Evolutionary conservation across 2,329 filamentous ascomycete genomes (phyloP).

Genomic region (Hypocreales sp.): DNA sequence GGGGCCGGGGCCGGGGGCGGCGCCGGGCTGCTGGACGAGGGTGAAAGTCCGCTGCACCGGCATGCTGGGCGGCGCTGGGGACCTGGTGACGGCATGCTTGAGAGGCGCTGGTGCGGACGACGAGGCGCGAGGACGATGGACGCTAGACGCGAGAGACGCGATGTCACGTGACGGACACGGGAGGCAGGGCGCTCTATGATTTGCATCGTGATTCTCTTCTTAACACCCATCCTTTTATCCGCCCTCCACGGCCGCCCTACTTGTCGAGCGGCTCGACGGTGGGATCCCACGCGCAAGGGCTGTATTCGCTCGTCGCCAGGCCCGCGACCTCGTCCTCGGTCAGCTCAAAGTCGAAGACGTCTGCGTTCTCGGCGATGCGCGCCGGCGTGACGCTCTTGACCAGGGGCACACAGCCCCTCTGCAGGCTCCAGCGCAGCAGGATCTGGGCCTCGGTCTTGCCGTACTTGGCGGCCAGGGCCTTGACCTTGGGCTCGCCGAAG

Average conservation of each 20-base stretch:
- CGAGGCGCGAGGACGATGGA: too few relatives aligned
- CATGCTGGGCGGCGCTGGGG: slow-evolving; percentile 12
- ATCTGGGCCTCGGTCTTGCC: slow-evolving; percentile 62
- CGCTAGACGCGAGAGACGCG: slow-evolving; percentile 6
- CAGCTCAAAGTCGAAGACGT: slow-evolving; percentile 39
- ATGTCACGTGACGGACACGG: slow-evolving; percentile 5
- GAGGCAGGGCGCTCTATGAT: too few relatives aligned
- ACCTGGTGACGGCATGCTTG: too few relatives aligned
- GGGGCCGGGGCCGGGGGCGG: slow-evolving; percentile 6
- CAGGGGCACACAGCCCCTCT: slow-evolving; percentile 60
- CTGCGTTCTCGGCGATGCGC: slow-evolving; percentile 49
- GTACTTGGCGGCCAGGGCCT: slow-evolving; percentile 54
- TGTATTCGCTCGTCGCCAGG: slow-evolving; percentile 34
- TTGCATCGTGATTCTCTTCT: too few relatives aligned
- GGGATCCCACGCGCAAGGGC: slow-evolving; percentile 42
- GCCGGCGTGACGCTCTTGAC: slow-evolving; percentile 58
- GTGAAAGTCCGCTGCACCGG: slow-evolving; percentile 27
- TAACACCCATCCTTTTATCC: too few relatives aligned
- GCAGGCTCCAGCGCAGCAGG: slow-evolving; percentile 65
- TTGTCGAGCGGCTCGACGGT: slow-evolving; percentile 29
- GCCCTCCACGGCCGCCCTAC: too few relatives aligned
- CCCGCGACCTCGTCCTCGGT: slow-evolving; percentile 33
- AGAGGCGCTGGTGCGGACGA: too few relatives aligned
- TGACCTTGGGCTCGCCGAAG: slow-evolving; percentile 50
- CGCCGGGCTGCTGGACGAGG: slow-evolving; percentile 25